Evolutionary conservation across 129 eudicot species (phyloP).

Genomic region (Flaveria sonorensis): DNA sequence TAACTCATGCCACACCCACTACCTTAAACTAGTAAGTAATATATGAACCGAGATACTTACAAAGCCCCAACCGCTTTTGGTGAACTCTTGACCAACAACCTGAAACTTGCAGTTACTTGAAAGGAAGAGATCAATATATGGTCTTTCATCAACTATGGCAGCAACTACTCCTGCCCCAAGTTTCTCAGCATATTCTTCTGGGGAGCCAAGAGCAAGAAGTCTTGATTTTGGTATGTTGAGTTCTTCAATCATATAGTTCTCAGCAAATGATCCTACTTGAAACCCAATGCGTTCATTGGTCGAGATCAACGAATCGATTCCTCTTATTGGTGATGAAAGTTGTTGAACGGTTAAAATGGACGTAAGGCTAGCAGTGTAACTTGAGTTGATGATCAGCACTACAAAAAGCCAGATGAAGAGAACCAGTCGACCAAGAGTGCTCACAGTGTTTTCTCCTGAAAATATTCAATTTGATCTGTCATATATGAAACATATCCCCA

Average conservation of each 20-base stretch:
- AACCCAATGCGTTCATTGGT: slow-evolving; percentile 68
- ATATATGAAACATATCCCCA: neutral
- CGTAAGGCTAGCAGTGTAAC: slow-evolving; percentile 98
- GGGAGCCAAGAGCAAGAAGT: slow-evolving; percentile 72
- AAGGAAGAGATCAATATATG: slow-evolving; percentile 76
- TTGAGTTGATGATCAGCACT: slow-evolving; percentile 77
- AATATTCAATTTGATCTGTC: slow-evolving; percentile 2
- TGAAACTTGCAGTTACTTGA: slow-evolving; percentile 61
- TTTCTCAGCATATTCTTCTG: slow-evolving; percentile 78
- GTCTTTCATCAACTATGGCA: slow-evolving; percentile 88
- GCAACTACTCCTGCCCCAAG: slow-evolving; percentile 63
- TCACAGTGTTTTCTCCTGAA: slow-evolving; percentile 94
- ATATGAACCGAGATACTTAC: slow-evolving; percentile 53
- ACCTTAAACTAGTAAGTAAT: neutral
- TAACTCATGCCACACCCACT: neutral
- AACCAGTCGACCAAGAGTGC: slow-evolving; percentile 86
- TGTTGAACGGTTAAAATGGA: slow-evolving; percentile 91
- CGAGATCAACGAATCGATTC: slow-evolving; percentile 63
- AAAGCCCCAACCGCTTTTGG: slow-evolving; percentile 89
- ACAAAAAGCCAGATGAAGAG: slow-evolving; percentile 87
- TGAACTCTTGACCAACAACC: slow-evolving; percentile 77
- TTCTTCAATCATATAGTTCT: slow-evolving; percentile 66
- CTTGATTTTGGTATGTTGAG: slow-evolving; percentile 71
- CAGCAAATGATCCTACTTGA: slow-evolving; percentile 87
- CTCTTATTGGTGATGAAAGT: slow-evolving; percentile 70